Conservation (phyloP, 805 yeast species). For the Saturnispora besseyi region DNA sequence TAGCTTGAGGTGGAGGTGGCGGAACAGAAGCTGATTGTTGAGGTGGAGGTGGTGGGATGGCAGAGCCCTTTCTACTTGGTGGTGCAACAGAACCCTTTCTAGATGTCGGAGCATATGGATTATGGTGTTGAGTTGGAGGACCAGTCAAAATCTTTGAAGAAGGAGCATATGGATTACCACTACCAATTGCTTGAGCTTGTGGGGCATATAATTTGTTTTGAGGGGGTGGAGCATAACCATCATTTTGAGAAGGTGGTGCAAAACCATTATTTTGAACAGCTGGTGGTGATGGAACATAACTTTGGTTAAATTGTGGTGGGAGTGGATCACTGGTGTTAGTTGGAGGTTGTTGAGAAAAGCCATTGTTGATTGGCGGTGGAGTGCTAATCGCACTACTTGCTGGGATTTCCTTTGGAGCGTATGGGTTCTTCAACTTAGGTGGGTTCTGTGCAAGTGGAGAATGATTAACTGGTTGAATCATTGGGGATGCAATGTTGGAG, state of each 20-base stretch:
- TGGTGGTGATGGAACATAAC: constrained; percentile 10
- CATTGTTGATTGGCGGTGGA: constrained; percentile 9
- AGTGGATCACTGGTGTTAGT: background rate
- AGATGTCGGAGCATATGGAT: background rate
- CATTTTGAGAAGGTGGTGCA: constrained; percentile 4
- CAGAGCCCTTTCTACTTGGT: constrained; percentile 1
- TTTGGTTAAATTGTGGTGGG: background rate
- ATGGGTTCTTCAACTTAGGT: constrained; percentile 22
- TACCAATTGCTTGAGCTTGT: background rate
- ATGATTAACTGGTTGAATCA: constrained; percentile 12
- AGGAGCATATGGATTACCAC: constrained; percentile 11
- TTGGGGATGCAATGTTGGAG: constrained; percentile 13
- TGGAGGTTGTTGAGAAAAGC: constrained; percentile 10
- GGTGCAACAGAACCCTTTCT: background rate
- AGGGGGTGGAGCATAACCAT: constrained; percentile 16
- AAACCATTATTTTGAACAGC: constrained; percentile 3
- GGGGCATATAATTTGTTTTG: background rate
- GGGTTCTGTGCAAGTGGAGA: constrained; percentile 16
- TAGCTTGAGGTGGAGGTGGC: background rate
- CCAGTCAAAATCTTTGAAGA: constrained; percentile 7
- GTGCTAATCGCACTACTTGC: constrained; percentile 5
- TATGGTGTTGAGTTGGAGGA: background rate
- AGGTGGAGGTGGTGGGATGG: constrained; percentile 12
- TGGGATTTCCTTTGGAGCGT: constrained; percentile 29
- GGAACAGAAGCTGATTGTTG: constrained; percentile 11